Evolutionary conservation across 345 rosid species (phyloP).

Genomic region (Eucalyptus sp.): DNA sequence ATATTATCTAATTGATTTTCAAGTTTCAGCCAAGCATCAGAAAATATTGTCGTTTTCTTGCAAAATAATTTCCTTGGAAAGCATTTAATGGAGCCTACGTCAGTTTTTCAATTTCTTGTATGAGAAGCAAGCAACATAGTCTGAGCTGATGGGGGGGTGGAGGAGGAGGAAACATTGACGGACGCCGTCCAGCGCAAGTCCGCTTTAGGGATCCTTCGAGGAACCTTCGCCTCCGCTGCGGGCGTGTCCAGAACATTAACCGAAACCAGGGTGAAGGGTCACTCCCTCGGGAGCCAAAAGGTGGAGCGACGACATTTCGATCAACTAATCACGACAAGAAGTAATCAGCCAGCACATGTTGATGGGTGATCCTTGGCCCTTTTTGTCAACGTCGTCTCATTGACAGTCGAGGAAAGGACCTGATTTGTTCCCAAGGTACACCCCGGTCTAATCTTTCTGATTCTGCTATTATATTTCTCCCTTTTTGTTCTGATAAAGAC

Average conservation of each 20-base stretch:
- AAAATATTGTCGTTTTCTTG: too few relatives aligned
- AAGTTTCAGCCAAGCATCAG: fast-evolving
- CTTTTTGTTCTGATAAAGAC: not conserved
- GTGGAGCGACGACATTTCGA: not conserved
- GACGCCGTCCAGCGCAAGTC: not conserved
- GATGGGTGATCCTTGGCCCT: not conserved
- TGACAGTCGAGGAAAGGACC: not conserved
- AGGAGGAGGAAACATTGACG: not conserved
- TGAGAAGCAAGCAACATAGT: not conserved
- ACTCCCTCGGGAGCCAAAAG: fast-evolving
- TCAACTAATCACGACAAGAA: not conserved
- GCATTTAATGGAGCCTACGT: too few relatives aligned
- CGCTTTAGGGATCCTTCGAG: not conserved
- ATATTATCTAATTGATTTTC: too few relatives aligned
- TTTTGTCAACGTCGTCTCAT: not conserved
- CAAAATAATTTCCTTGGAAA: too few relatives aligned
- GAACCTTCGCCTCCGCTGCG: not conserved
- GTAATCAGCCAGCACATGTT: not conserved
- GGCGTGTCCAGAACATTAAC: not conserved
- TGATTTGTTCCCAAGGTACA: not conserved
- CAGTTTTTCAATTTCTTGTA: not conserved
- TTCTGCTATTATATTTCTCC: not conserved
- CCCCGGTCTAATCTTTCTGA: not conserved
- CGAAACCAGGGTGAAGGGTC: not conserved
- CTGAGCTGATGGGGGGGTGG: not conserved